phyloP scores from a whole-genome alignment of 495 filamentous ascomycete species.

The Cercophora samala region DNA sequence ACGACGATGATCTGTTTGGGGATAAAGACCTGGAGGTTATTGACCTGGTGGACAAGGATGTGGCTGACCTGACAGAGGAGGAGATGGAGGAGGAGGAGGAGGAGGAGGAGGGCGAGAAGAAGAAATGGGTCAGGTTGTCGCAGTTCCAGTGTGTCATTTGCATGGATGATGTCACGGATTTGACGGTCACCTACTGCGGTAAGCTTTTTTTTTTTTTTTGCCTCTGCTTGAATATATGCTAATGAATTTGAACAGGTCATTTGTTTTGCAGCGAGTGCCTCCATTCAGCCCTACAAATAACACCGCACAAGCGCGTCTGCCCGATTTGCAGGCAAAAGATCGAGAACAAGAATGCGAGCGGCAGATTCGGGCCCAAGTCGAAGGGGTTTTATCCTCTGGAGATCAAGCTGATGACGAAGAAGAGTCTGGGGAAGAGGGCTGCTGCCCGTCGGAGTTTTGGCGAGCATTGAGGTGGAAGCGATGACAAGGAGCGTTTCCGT shows the following conservation, averaged over 20 bases:
- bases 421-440: slow-evolving; percentile 38
- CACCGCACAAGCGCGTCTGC: slow-evolving; percentile 46
- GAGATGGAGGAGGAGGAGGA: slow-evolving; percentile 58
- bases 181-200: slow-evolving; percentile 84
- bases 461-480: background rate
- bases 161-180: slow-evolving; percentile 69
- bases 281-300: slow-evolving; percentile 65
- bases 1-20: slow-evolving; percentile 34
- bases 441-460: background rate
- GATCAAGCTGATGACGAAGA: slow-evolving; percentile 57
- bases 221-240: background rate
- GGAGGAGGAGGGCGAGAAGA: slow-evolving; percentile 48
- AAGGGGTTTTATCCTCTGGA: slow-evolving; percentile 56
- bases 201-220: slow-evolving; percentile 30
- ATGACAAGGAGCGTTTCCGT: background rate
- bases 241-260: slow-evolving; percentile 55
- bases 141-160: slow-evolving; percentile 76
- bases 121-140: slow-evolving; percentile 53
- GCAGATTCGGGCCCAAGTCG: slow-evolving; percentile 34
- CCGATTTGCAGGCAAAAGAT: slow-evolving; percentile 56
- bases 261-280: slow-evolving; percentile 83
- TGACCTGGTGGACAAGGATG: slow-evolving; percentile 59
- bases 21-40: slow-evolving; percentile 32
- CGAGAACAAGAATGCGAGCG: slow-evolving; percentile 47
- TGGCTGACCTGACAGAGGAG: slow-evolving; percentile 57